These are phyloP conservation scores for Tagetes patula DNA, from an alignment of 129 eudicot genomes.

Conservation along the genomic window DNA sequence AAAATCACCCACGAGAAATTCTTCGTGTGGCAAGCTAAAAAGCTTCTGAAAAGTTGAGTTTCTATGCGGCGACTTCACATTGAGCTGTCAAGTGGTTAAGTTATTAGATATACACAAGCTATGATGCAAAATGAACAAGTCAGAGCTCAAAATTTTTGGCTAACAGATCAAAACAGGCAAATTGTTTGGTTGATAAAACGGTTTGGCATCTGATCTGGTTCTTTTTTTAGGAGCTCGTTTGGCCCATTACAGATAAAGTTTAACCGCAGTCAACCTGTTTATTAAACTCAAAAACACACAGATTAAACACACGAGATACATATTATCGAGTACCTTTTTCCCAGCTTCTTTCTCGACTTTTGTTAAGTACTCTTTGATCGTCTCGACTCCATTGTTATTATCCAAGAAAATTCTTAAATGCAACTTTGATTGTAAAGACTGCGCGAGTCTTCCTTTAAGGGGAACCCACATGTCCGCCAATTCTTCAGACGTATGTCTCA, in stretches of 20 bases:
- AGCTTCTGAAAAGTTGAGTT: constrained; percentile 76
- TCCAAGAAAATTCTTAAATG: constrained; percentile 89
- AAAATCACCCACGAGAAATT: constrained; percentile 83
- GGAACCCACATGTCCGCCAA: constrained; percentile 91
- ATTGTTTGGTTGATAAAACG: not conserved
- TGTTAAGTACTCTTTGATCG: constrained; percentile 78
- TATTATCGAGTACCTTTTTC: constrained; percentile 56
- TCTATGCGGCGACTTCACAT: constrained; percentile 80
- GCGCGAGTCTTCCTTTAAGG: constrained; percentile 85
- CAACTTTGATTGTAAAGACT: constrained; percentile 77
- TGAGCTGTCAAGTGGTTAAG: constrained; percentile 54
- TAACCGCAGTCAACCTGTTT: not conserved
- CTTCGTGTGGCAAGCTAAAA: constrained; percentile 90
- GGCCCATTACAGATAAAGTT: not conserved
- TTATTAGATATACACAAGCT: constrained; percentile 3
- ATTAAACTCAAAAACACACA: not conserved
- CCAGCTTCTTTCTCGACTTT: constrained; percentile 97
- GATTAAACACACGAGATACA: not conserved
- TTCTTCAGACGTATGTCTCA: constrained; percentile 73
- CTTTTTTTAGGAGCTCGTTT: not conserved
- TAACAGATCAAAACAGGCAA: not conserved
- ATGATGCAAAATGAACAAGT: not conserved
- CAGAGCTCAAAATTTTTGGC: not conserved
- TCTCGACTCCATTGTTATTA: constrained; percentile 87
- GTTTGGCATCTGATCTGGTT: not conserved